Evolutionary conservation across 768 basidiomycete genomes (phyloP).

Genomic region (Suillus subaureus): DNA sequence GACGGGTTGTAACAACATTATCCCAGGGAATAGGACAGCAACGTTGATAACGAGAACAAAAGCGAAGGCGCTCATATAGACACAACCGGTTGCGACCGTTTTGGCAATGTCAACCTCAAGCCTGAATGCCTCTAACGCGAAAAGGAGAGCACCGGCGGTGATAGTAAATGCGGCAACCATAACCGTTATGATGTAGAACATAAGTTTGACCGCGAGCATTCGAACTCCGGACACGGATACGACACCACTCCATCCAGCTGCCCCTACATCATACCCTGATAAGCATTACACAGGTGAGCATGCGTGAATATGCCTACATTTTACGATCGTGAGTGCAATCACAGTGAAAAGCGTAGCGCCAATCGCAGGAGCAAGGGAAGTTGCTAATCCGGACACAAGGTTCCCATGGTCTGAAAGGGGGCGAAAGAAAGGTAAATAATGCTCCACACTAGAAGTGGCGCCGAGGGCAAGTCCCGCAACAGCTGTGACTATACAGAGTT

Average conservation of each 20-base stretch:
- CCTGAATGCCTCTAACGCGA: constrained; percentile 62
- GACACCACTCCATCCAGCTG: constrained; percentile 54
- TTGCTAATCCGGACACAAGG: constrained; percentile 64
- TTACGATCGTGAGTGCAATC: constrained; percentile 52
- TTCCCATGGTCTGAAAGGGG: constrained; percentile 50
- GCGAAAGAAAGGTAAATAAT: constrained; percentile 67
- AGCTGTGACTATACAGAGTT: constrained; percentile 57
- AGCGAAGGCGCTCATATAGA: constrained; percentile 68
- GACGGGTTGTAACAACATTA: constrained; percentile 72
- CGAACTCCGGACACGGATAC: constrained; percentile 66
- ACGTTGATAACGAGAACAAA: constrained; percentile 61
- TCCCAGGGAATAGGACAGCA: constrained; percentile 69
- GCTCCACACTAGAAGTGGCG: constrained; percentile 71
- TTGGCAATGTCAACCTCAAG: constrained; percentile 36
- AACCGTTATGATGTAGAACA: constrained; percentile 58
- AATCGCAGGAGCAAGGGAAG: constrained; percentile 68
- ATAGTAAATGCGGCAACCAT: constrained; percentile 65
- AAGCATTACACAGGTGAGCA: not conserved
- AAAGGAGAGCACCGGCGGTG: constrained; percentile 69
- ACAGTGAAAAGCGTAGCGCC: constrained; percentile 59
- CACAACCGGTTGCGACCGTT: constrained; percentile 65
- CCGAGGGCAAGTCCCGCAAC: constrained; percentile 67
- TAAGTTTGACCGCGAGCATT: constrained; percentile 58
- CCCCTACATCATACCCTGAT: constrained; percentile 39
- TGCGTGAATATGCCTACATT: constrained; percentile 47